Evolutionary conservation across 176 grass and related monocot species (phyloP), one percentile per base, ranked within the genome.

Genomic region (Puccinellia tenuiflora): DNA sequence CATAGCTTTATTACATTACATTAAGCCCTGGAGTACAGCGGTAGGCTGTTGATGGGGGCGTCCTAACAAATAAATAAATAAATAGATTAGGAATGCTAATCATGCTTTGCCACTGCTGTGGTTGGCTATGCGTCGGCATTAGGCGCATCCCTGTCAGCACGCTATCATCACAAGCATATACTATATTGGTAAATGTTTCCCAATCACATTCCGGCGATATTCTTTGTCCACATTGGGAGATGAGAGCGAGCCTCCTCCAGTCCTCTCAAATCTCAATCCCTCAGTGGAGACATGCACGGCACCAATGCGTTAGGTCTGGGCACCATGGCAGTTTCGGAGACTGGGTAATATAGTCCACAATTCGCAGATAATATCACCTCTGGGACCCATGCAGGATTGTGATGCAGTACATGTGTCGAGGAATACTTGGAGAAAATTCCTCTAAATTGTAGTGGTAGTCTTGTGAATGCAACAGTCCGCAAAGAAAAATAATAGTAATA

Each of bases 191-290:
- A 35, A 22, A 9, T 13, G 10, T 77, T 77, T 12, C 1, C 34
- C 25, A n/a, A 12, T 54, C 56, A 38, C 20, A 45, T 55, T 18
- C 35, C 45, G 20, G 83, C 70, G 78, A 54, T 64, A 77, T 82
- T 82, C 78, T 53, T 12, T 37, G 78, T 77, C 78, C 72, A 89
- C 83, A 35, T 55, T 54, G 70, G 62, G 52, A 72, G 78, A 78
- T 72, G 64, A 56, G 65, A 21, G 60, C 21, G 59, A 79, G 77
- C 68, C 15, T 22, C n/a, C n/a, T n/a, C 62, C 45, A 14, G 43
- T 73, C 51, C 75, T 50, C 29, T 28, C n/a, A n/a, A n/a, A n/a
- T n/a, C n/a, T n/a, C n/a, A 46, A 18, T 17, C n/a, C 38, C 28
- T 24, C 63, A 17, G 31, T 63, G 53, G 40, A n/a, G 52, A 34